These are phyloP conservation scores for Chalaropsis ovoidea DNA, from an alignment of 2,329 filamentous ascomycete genomes.

Conservation along the genomic window DNA sequence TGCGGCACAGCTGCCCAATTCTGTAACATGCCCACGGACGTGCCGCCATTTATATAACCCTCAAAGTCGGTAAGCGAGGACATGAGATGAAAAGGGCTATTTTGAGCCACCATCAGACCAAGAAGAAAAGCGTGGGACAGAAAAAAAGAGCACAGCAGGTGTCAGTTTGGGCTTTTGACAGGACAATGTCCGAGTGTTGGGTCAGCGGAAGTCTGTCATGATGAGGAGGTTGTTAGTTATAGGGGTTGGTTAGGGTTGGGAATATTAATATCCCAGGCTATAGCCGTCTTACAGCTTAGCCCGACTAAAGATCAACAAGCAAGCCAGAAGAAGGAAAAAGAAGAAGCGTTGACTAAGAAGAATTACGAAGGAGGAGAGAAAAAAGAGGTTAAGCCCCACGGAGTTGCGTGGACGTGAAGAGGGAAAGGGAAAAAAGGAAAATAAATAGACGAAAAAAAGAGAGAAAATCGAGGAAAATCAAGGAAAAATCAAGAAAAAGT, in stretches of 20 bases:
- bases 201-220: neutral
- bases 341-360: neutral
- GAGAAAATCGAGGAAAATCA: neutral
- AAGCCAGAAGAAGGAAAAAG: neutral
- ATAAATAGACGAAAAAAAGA: neutral
- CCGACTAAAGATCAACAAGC: neutral
- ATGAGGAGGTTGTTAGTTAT: neutral
- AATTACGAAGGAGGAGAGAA: neutral
- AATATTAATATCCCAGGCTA: neutral
- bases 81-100: constrained; percentile 19
- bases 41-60: constrained; percentile 1
- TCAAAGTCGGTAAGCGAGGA: neutral
- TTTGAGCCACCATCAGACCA: constrained; percentile 1
- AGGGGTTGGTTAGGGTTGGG: neutral
- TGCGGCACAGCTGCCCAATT: constrained; percentile 13
- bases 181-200: neutral
- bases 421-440: too few species aligned
- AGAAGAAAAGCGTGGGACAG: neutral
- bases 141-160: neutral
- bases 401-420: neutral
- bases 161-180: neutral
- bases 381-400: neutral
- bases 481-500: neutral
- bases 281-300: neutral
- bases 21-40: constrained; percentile 18